Percentiles rank a stretch among this genome's conserved stretches.
Evolutionary conservation across 306 rosid species (phyloP).

Genomic region (Carpinus fangiana): DNA sequence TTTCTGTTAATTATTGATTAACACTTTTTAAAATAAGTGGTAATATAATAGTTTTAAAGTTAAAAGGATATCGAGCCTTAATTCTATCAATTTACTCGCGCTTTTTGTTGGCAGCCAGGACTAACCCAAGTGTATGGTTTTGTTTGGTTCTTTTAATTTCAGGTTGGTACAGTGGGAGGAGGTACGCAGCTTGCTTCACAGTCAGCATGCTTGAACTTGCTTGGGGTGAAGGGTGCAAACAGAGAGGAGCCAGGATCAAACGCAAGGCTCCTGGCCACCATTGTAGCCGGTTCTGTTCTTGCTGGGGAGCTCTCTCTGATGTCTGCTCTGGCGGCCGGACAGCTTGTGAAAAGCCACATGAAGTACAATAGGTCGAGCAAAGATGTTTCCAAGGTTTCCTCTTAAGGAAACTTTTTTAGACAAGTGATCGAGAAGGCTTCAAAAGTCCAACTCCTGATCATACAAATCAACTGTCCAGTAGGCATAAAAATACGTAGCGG

Average conservation of each 20-base stretch:
- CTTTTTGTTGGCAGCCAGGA: too few relatives aligned
- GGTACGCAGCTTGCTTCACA: conserved; percentile 97
- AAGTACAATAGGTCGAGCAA: conserved; percentile 85
- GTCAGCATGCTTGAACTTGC: conserved; percentile 83
- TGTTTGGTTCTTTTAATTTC: not conserved
- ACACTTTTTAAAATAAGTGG: too few relatives aligned
- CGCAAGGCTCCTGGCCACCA: conserved; percentile 64
- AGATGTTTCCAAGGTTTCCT: conserved; percentile 49
- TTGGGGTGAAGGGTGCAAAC: conserved; percentile 90
- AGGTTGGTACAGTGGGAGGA: conserved; percentile 98
- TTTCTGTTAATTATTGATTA: too few relatives aligned
- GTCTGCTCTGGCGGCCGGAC: conserved; percentile 94
- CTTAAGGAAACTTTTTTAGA: conserved; percentile 19
- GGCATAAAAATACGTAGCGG: conserved; percentile 16
- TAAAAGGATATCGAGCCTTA: too few relatives aligned
- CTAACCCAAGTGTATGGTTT: too few relatives aligned
- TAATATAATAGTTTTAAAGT: too few relatives aligned
- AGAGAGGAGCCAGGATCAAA: conserved; percentile 74
- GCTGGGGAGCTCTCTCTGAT: conserved; percentile 92
- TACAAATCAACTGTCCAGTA: not conserved
- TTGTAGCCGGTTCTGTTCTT: conserved; percentile 86
- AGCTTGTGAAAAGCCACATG: conserved; percentile 90
- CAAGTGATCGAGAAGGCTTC: not conserved
- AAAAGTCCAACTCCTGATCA: not conserved
- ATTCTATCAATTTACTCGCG: too few relatives aligned